phyloP scores from a whole-genome alignment of 2,329 filamentous ascomycete species.

The Sporothrix sp. region DNA sequence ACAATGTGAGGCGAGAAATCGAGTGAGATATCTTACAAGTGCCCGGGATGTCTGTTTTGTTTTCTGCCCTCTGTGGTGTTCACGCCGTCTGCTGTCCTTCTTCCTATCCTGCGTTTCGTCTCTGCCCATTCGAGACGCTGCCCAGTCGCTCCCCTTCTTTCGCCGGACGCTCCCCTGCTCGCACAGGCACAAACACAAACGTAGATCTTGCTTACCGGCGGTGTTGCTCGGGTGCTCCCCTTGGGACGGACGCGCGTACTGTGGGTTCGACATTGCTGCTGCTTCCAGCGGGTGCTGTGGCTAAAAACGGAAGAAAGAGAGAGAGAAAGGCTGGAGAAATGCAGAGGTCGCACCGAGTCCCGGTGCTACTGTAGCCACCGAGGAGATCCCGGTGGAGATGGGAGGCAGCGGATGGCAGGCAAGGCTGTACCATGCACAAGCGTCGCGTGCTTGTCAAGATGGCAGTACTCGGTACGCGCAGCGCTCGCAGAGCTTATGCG shows the following conservation, averaged over 20 bases:
- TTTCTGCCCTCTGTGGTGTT: no score
- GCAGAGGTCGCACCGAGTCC: no score
- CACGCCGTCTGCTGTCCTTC: no score
- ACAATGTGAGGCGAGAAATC: no score
- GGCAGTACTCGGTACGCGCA: constrained; percentile 4
- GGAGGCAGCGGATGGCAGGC: background rate
- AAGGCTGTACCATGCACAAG: no score
- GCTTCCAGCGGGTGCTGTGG: background rate
- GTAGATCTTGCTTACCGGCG: constrained; percentile 9
- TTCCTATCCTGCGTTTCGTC: no score
- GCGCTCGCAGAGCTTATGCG: constrained; percentile 3
- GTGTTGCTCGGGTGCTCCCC: constrained; percentile 1
- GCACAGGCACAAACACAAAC: background rate
- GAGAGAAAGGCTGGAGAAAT: background rate
- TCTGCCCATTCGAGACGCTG: no score
- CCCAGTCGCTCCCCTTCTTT: background rate
- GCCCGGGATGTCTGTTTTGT: no score
- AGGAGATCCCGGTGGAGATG: background rate
- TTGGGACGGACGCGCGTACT: constrained; percentile 14
- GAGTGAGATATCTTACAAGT: no score
- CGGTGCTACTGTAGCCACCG: no score
- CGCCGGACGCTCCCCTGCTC: background rate
- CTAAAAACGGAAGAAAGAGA: constrained; percentile 3
- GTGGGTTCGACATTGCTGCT: constrained; percentile 16
- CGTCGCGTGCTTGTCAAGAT: no score